Conservation (phyloP, 192 early-diverging fungal genomes). For the Backusella australiensis region DNA sequence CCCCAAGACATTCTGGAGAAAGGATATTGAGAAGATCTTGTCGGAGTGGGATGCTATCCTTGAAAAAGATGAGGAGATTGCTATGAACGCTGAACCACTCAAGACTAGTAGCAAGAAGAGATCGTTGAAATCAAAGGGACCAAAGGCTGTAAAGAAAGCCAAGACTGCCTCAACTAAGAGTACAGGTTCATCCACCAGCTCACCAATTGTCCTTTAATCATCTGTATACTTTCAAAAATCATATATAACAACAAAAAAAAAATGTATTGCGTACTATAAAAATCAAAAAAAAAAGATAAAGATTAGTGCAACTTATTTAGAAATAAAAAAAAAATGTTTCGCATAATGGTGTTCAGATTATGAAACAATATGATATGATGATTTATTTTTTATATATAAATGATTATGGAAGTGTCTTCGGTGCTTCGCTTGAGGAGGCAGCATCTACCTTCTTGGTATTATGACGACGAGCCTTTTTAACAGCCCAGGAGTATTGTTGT, state of each 20-base stretch:
- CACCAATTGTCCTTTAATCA: neutral
- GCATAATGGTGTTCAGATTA: neutral
- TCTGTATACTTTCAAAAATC: neutral
- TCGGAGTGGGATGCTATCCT: conserved; percentile 69
- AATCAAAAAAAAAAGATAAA: neutral
- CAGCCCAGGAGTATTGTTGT: conserved; percentile 49
- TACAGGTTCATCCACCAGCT: neutral
- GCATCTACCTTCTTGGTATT: neutral
- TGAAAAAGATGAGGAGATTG: conserved; percentile 21
- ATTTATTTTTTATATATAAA: neutral
- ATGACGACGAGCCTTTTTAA: conserved; percentile 11
- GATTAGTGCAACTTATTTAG: neutral
- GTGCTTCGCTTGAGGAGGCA: neutral
- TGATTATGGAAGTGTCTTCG: neutral
- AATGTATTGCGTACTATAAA: neutral
- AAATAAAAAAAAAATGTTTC: neutral
- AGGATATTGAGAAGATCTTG: conserved; percentile 84
- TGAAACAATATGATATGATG: neutral
- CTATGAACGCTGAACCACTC: conserved; percentile 9
- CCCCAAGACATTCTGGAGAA: conserved; percentile 78
- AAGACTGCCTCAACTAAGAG: neutral
- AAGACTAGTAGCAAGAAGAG: conserved; percentile 5
- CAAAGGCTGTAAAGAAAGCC: neutral
- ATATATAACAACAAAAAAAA: neutral
- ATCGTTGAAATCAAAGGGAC: neutral